Conservation (phyloP, 768 basidiomycete genomes). For the Hygrophorus russula region DNA sequence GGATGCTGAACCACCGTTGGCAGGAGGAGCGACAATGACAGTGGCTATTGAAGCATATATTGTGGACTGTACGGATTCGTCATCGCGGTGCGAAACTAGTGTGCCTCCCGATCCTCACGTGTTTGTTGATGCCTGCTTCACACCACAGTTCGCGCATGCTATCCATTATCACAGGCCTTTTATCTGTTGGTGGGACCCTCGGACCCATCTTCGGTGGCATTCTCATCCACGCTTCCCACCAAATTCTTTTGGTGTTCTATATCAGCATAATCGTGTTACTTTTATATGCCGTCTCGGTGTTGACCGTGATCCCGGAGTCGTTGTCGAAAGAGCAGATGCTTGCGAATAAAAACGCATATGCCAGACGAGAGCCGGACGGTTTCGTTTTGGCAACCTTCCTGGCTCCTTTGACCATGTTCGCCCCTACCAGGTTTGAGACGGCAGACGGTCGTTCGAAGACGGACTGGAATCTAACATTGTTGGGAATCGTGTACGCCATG, state of each 20-base stretch:
- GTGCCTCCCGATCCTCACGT: neutral
- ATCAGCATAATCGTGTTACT: slow-evolving; percentile 38
- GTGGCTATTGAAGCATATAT: slow-evolving; percentile 2
- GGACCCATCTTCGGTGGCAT: slow-evolving; percentile 68
- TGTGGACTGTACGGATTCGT: slow-evolving; percentile 3
- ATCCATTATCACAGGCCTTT: slow-evolving; percentile 52
- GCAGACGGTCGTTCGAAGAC: slow-evolving; percentile 31
- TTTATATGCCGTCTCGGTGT: slow-evolving; percentile 35
- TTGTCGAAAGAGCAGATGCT: slow-evolving; percentile 42
- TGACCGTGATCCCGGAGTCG: slow-evolving; percentile 70
- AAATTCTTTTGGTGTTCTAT: slow-evolving; percentile 65
- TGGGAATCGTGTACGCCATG: slow-evolving; percentile 43
- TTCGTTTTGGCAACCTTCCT: slow-evolving; percentile 36
- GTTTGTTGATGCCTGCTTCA: neutral
- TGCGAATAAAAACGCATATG: slow-evolving; percentile 23
- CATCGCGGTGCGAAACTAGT: slow-evolving; percentile 1
- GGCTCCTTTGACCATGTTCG: slow-evolving; percentile 56
- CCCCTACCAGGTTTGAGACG: slow-evolving; percentile 25
- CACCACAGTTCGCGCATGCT: slow-evolving; percentile 46
- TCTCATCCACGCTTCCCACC: slow-evolving; percentile 45
- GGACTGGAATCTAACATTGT: slow-evolving; percentile 57
- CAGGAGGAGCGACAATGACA: neutral
- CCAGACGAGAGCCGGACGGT: slow-evolving; percentile 5
- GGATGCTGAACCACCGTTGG: neutral
- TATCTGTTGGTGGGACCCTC: slow-evolving; percentile 60